Evolutionary conservation across 2,329 filamentous ascomycete species (phyloP), one percentile per base, ranked within the genome.

Genomic region (Colletotrichum tamarilloi): DNA sequence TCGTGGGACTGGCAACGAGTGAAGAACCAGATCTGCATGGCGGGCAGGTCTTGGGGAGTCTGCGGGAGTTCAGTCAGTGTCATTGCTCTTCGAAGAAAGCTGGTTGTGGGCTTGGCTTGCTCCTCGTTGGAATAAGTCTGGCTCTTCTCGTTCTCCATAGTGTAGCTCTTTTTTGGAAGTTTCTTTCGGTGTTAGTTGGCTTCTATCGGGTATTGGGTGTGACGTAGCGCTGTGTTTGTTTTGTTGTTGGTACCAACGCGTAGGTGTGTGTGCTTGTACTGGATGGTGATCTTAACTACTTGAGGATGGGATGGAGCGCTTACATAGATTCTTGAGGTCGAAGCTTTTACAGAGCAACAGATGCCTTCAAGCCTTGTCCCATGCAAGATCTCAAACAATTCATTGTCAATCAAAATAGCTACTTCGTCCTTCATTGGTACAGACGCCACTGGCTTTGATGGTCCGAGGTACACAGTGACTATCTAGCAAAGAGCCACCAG

Each of bases 1-100:
- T 53, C 59, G 5, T 30, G 2, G 6, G 62, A 59, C 1, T 14
- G 8, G 2, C 38, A 30, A 22, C 42, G 63, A 30, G 56, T 64
- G 53, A 70, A 62, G 32, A 22, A 60, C 42, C 28, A 67, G 22
- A 22, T 57, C 52, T 56, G 32, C 30, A 65, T 49, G 32, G 52
- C 38, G 30, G 38, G 19, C 19, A 65, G 32, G n/a, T 57, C 49
- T 5, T 2, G 6, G 16, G 49, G 62, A 11, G 11, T 57, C 24
- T 19, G 55, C 14, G 24, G 55, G 14, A 57, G 55, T 11, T 22
- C 16, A 4, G 42, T 46, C 30, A 63, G 28, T 6, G 3, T 4
- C 4, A 8, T 14, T 5, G 46, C 46, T 22, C 53, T 32, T 12
- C 55, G 28, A 30, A 55, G 62, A 3, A 55, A 63, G 14, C 16